phyloP scores from a whole-genome alignment of 768 basidiomycete species.

The Mycena rebaudengoi region DNA sequence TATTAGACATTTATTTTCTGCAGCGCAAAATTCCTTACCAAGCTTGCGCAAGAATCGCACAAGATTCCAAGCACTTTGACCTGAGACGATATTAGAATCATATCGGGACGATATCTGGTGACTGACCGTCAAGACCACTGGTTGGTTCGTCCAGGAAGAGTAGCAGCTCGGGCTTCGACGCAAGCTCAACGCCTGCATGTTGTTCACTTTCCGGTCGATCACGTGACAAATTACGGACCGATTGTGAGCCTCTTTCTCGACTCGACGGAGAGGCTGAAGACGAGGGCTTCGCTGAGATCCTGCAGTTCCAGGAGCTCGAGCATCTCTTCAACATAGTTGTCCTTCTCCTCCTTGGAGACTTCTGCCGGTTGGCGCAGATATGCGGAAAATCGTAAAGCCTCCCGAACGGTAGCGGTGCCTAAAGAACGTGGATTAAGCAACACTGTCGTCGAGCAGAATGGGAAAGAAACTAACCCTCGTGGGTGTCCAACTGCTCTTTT shows the following conservation, averaged over 20 bases:
- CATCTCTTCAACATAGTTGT: constrained; percentile 79
- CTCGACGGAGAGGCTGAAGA: constrained; percentile 72
- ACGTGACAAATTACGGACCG: constrained; percentile 92
- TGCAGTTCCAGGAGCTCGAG: constrained; percentile 87
- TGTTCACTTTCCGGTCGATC: constrained; percentile 89
- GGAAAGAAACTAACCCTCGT: constrained; percentile 55
- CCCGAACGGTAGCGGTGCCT: constrained; percentile 81
- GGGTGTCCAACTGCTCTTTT: constrained; percentile 89
- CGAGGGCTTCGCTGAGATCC: constrained; percentile 83
- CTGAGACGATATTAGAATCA: constrained; percentile 55
- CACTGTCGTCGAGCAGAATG: neutral
- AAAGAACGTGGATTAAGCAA: no score
- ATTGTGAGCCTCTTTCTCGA: constrained; percentile 89
- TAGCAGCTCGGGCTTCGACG: no score
- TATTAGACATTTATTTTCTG: neutral
- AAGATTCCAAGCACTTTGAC: constrained; percentile 81
- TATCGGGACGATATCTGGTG: no score
- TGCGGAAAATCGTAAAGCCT: constrained; percentile 87
- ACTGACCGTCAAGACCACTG: constrained; percentile 51
- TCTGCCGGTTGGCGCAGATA: constrained; percentile 80
- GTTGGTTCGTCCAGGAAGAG: constrained; percentile 68
- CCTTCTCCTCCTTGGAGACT: constrained; percentile 76
- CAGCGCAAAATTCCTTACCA: constrained; percentile 30
- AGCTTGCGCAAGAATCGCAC: constrained; percentile 85
- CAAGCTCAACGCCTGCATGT: no score